Conservation (phyloP, 1,284 basidiomycete genomes). For the Trichosporon ovoides region DNA sequence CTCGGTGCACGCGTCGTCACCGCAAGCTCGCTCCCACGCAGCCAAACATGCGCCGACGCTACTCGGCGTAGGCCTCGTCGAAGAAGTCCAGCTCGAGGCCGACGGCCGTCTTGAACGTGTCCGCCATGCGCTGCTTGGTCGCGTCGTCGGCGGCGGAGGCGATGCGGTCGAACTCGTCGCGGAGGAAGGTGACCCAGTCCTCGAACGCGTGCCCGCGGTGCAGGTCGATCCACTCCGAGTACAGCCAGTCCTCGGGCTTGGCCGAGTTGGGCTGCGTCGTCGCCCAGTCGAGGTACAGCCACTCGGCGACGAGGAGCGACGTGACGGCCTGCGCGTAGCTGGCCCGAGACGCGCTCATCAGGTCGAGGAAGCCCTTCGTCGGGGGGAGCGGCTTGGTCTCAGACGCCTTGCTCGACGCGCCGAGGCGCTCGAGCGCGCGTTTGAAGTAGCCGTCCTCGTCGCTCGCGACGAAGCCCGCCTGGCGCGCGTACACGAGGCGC, state of each 20-base stretch:
- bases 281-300: slow-evolving; percentile 25
- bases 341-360: slow-evolving; percentile 12
- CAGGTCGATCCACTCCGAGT: slow-evolving; percentile 23
- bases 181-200: slow-evolving; percentile 15
- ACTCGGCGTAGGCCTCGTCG: slow-evolving; percentile 11
- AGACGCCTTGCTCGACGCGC: neutral
- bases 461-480: slow-evolving; percentile 16
- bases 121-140: slow-evolving; percentile 5
- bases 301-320: slow-evolving; percentile 22
- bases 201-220: slow-evolving; percentile 18
- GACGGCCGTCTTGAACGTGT: slow-evolving; percentile 13
- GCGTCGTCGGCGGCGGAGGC: neutral
- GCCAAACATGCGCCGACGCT: neutral
- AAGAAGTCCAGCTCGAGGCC: slow-evolving; percentile 18
- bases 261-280: neutral
- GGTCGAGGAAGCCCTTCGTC: slow-evolving; percentile 7
- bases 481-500: slow-evolving; percentile 13
- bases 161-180: slow-evolving; percentile 17
- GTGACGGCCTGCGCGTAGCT: slow-evolving; percentile 12
- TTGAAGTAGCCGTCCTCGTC: slow-evolving; percentile 21
- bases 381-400: neutral
- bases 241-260: slow-evolving; percentile 12
- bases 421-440: slow-evolving; percentile 15
- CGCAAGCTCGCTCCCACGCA: too few species aligned
- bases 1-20: too few species aligned